phyloP scores from a whole-genome alignment of 2,329 filamentous ascomycete genomes.

The Colletotrichum tropicale region DNA sequence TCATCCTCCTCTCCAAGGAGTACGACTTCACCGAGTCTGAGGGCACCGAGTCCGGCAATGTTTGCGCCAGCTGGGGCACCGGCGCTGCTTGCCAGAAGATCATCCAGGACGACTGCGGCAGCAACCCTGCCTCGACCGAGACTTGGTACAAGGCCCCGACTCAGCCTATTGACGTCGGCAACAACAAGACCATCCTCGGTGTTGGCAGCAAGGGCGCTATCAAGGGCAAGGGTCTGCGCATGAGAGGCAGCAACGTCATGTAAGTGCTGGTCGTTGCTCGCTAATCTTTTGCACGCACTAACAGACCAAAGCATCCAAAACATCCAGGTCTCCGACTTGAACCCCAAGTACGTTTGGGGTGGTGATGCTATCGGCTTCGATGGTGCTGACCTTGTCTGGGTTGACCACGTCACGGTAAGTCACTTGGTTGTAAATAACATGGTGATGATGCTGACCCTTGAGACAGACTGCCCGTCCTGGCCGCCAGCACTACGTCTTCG shows the following conservation, averaged over 20 bases:
- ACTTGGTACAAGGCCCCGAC: constrained; percentile 15
- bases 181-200: constrained; percentile 16
- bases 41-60: constrained; percentile 27
- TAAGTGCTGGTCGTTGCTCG: not conserved
- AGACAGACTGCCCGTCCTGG: constrained; percentile 6
- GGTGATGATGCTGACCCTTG: not conserved
- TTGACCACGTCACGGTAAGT: constrained; percentile 16
- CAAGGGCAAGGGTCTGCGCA: constrained; percentile 15
- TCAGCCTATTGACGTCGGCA: constrained; percentile 6
- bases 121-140: not conserved
- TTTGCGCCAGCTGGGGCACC: constrained; percentile 27
- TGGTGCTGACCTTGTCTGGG: constrained; percentile 13
- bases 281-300: not conserved
- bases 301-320: not conserved
- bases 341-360: constrained; percentile 16
- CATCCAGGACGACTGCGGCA: constrained; percentile 17
- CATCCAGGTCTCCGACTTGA: constrained; percentile 10
- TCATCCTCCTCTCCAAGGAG: constrained; percentile 29
- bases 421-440: not conserved
- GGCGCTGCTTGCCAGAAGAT: constrained; percentile 23
- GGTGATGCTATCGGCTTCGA: constrained; percentile 11
- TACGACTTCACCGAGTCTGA: constrained; percentile 29
- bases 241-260: constrained; percentile 14
- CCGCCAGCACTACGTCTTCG: constrained; percentile 15
- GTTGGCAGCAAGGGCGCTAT: constrained; percentile 6